Evolutionary conservation across 495 filamentous ascomycete genomes (phyloP).

Genomic region (Penicillium taxi): DNA sequence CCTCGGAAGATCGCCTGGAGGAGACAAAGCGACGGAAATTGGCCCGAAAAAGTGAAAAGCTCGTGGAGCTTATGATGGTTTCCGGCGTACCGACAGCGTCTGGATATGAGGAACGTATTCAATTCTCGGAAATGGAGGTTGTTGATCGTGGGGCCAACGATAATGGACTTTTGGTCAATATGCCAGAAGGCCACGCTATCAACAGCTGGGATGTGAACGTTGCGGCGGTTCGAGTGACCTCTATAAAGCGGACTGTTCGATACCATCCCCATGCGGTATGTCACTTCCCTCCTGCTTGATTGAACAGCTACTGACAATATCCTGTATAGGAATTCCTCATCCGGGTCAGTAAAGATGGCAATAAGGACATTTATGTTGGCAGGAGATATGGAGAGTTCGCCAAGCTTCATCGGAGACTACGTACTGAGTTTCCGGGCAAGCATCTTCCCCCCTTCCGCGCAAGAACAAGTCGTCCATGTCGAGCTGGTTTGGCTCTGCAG

Average conservation of each 20-base stretch:
- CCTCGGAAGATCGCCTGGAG: slow-evolving; percentile 89
- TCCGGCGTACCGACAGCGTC: slow-evolving; percentile 92
- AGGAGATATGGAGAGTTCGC: slow-evolving; percentile 85
- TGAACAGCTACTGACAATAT: slow-evolving; percentile 7
- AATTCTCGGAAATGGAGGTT: slow-evolving; percentile 93
- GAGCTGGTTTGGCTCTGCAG: slow-evolving; percentile 44
- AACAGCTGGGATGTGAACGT: slow-evolving; percentile 98
- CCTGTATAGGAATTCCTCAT: slow-evolving; percentile 73
- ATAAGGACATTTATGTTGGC: slow-evolving; percentile 67
- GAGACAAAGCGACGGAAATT: slow-evolving; percentile 93
- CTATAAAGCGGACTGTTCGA: slow-evolving; percentile 76
- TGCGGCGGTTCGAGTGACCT: slow-evolving; percentile 74
- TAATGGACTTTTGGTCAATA: slow-evolving; percentile 71
- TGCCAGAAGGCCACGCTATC: slow-evolving; percentile 82
- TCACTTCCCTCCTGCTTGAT: not conserved
- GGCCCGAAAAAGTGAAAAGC: slow-evolving; percentile 84
- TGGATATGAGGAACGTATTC: slow-evolving; percentile 92
- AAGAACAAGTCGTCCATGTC: slow-evolving; percentile 78
- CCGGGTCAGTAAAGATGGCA: slow-evolving; percentile 63
- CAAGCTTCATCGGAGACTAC: slow-evolving; percentile 66
- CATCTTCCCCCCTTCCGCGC: slow-evolving; percentile 72
- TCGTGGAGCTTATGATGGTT: slow-evolving; percentile 99
- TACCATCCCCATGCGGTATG: slow-evolving; percentile 88
- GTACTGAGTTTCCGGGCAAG: slow-evolving; percentile 85
- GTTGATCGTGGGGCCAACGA: slow-evolving; percentile 90